Base-by-base conservation (phyloP, 352 stramenopile species). In the Phytopythium kandeliae region DNA sequence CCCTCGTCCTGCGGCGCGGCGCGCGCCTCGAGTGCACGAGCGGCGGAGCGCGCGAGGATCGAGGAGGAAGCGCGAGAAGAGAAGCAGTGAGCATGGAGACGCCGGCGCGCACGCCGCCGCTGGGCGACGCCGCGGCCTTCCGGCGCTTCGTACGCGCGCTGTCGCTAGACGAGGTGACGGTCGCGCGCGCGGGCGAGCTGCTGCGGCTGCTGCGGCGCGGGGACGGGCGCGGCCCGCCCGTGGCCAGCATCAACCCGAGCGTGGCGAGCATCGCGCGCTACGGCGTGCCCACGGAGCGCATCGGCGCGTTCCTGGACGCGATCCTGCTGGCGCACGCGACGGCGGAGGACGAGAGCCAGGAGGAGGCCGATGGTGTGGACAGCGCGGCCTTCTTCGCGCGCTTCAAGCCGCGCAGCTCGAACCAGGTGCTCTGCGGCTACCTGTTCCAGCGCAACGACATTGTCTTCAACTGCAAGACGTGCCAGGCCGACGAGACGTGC, bases 381-480 rank as follows among this genome's bases (percentile, higher is more conserved):
- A 72, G 60, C 30, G 74, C 78, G 31, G 71, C 72, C 15, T 90
- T 78, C 55, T 78, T 90, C 16, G 61, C 73, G 58, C 62, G 64
- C 8, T 86, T 86, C 44, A 75, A 74, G 54, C 69, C 79, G 38
- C 69, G 72, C 38, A 78, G 65, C 35, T 71, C 66, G 33, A 67
- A 71, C 0, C 76, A 79, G 34, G 63, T 68, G 6, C 73, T 91
- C 10, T 99, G 96, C 63, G 96, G 96, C 17, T 98, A 98, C 67
- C 73, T 98, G 26, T 99, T 99, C 63, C 83, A 97, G 55, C 77
- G 91, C 6, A 96, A 97, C 48, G 96, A 99, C 73, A 97, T 99
- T 63, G 94, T 95, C 21, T 99, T 97, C 89, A 99, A 98, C 63
- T 99, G 97, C 78, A 89, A 95, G 37, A 98, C 95, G 52, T 99